Conservation (phyloP, 2,329 filamentous ascomycete genomes). For the Beauveria sp. region DNA sequence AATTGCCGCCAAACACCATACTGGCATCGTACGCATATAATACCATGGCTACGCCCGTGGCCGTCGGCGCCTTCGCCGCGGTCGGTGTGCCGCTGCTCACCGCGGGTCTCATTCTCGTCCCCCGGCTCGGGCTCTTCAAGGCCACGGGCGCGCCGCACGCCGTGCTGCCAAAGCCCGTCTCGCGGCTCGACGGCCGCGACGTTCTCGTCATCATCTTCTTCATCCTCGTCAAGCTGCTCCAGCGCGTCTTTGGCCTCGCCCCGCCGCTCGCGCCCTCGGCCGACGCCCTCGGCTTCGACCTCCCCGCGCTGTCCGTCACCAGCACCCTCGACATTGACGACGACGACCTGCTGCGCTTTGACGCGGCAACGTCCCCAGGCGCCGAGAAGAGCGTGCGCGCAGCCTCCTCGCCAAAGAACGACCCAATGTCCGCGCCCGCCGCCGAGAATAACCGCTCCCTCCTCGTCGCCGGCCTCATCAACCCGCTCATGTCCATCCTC, state of each 20-base stretch:
- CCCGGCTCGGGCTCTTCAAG: not conserved
- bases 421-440: not conserved
- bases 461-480: slow-evolving; percentile 9
- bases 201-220: slow-evolving; percentile 8
- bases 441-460: slow-evolving; percentile 4
- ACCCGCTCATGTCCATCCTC: slow-evolving; percentile 13
- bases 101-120: slow-evolving; percentile 3
- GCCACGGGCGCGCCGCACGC: slow-evolving; percentile 7
- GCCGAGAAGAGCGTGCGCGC: not conserved
- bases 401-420: not conserved
- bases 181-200: slow-evolving; percentile 10
- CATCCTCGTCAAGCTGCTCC: slow-evolving; percentile 7
- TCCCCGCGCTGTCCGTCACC: slow-evolving; percentile 10
- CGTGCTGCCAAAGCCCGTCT: slow-evolving; percentile 10
- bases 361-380: slow-evolving; percentile 2
- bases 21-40: not conserved
- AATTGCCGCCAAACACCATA: not conserved
- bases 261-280: slow-evolving; percentile 1
- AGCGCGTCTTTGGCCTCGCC: not conserved
- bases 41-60: slow-evolving; percentile 4
- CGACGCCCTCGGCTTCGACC: slow-evolving; percentile 8
- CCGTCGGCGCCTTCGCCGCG: not conserved
- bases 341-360: slow-evolving; percentile 8
- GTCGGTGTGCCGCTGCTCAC: slow-evolving; percentile 7
- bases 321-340: slow-evolving; percentile 10